phyloP scores from a whole-genome alignment of 2,329 filamentous ascomycete genomes.

The Helotiales sp. region DNA sequence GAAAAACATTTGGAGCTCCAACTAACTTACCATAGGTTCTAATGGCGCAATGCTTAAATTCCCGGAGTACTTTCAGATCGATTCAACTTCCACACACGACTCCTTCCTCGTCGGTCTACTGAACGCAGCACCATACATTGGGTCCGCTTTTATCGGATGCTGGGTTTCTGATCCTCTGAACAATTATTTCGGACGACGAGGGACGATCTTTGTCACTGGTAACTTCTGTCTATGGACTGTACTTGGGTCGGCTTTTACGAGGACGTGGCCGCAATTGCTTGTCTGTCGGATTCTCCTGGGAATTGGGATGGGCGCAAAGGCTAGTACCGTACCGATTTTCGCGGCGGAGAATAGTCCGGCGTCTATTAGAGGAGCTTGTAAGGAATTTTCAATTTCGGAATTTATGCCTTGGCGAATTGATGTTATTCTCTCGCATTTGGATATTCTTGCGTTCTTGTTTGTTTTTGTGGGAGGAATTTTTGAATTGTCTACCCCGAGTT shows the following conservation, averaged over 20 bases:
- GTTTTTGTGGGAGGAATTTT: no score
- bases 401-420: no score
- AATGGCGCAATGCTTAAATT: slow-evolving; percentile 57
- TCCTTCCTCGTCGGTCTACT: slow-evolving; percentile 63
- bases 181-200: slow-evolving; percentile 61
- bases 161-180: slow-evolving; percentile 69
- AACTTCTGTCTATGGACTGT: slow-evolving; percentile 66
- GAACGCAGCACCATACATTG: slow-evolving; percentile 53
- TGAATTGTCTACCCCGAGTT: no score
- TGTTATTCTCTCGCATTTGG: no score
- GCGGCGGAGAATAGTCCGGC: slow-evolving; percentile 62
- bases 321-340: slow-evolving; percentile 56
- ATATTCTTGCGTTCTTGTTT: no score
- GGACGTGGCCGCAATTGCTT: slow-evolving; percentile 63
- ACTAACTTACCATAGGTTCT: slow-evolving; percentile 42
- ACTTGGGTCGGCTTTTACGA: slow-evolving; percentile 63
- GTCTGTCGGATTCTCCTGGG: slow-evolving; percentile 62
- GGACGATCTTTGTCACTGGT: slow-evolving; percentile 66
- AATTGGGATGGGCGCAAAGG: slow-evolving; percentile 64
- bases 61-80: slow-evolving; percentile 52
- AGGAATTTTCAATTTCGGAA: neutral
- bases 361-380: slow-evolving; percentile 53
- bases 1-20: neutral
- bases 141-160: slow-evolving; percentile 57
- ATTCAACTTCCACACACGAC: slow-evolving; percentile 48